Evolutionary conservation across 495 filamentous ascomycete species (phyloP).

Genomic region (Evansstolkia leycettana): DNA sequence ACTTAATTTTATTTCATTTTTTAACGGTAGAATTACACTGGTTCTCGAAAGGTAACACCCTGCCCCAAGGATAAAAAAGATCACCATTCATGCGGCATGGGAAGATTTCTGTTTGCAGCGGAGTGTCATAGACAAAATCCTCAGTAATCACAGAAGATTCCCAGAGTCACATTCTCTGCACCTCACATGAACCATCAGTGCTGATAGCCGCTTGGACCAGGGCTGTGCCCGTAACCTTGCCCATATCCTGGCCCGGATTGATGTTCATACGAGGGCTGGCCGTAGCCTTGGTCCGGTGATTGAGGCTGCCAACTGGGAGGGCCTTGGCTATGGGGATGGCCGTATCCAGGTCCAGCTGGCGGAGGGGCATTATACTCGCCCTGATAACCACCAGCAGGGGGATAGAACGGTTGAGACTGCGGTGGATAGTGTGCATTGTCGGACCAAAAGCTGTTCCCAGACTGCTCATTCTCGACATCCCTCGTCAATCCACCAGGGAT

Average conservation of each 20-base stretch:
- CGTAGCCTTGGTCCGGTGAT: neutral
- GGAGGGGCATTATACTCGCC: neutral
- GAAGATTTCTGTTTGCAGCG: no score
- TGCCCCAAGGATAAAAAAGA: no score
- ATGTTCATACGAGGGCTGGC: neutral
- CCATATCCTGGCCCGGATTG: neutral
- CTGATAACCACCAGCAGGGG: neutral
- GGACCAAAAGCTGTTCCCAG: neutral
- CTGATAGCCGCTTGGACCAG: neutral
- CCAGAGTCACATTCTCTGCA: neutral
- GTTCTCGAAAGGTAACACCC: no score
- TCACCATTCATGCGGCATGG: no score
- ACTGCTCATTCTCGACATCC: constrained; percentile 8
- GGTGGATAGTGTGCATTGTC: no score
- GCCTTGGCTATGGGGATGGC: neutral
- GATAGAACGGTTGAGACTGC: no score
- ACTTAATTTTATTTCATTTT: no score
- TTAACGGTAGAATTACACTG: no score
- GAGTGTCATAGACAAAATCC: no score
- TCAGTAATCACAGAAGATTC: no score
- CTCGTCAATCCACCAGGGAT: constrained; percentile 31
- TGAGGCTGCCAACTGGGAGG: no score
- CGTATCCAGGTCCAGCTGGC: neutral
- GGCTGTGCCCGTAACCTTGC: constrained; percentile 2
- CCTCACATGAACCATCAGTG: neutral